These are phyloP conservation scores for Euryodendron excelsum DNA, from an alignment of 148 eudicot genomes.

Conservation along the genomic window DNA sequence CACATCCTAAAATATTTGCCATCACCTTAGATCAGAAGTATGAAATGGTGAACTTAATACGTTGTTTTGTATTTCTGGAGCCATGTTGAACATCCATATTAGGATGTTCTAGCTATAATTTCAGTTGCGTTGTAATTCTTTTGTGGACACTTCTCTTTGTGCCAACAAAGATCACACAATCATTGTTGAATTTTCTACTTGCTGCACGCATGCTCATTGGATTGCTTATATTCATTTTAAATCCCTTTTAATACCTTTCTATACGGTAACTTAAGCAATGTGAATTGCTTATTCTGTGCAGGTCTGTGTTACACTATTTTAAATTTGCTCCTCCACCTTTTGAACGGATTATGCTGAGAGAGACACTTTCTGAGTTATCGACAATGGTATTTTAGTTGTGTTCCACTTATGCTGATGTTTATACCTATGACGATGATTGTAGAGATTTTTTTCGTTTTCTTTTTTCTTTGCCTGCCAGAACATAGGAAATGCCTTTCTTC, in stretches of 20 bases:
- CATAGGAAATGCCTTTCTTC: neutral
- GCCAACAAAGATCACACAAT: neutral
- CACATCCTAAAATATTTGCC: neutral
- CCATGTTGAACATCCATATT: neutral
- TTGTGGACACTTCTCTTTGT: neutral
- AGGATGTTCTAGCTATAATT: neutral
- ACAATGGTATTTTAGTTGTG: constrained; percentile 32
- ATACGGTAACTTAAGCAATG: neutral
- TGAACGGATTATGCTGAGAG: constrained; percentile 43
- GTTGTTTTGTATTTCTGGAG: neutral
- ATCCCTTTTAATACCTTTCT: neutral
- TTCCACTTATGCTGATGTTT: neutral
- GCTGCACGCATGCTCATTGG: neutral
- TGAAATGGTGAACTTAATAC: neutral
- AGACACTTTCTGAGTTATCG: constrained; percentile 26
- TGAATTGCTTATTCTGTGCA: constrained; percentile 30
- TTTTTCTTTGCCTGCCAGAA: neutral
- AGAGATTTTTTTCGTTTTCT: neutral
- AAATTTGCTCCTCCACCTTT: constrained; percentile 86
- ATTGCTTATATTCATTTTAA: neutral
- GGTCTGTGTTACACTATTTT: constrained; percentile 64
- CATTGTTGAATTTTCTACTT: neutral
- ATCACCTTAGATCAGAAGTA: neutral
- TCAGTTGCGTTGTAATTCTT: neutral
- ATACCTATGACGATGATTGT: neutral